These are phyloP conservation scores for Ogataea methylovora DNA, from an alignment of 805 yeast genomes.

Conservation along the genomic window DNA sequence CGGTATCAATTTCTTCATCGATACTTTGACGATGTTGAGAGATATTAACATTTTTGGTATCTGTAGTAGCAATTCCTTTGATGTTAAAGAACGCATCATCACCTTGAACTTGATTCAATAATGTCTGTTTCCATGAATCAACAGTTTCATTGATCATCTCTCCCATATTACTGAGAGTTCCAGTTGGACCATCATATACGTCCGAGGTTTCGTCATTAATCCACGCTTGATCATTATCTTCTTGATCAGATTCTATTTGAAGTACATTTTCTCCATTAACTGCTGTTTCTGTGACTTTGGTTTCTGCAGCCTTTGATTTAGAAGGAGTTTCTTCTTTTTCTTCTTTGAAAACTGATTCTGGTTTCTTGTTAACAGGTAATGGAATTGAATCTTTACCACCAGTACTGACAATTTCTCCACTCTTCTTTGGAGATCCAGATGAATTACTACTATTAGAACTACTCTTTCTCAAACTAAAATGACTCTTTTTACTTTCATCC, in stretches of 20 bases:
- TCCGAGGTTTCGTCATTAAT: conserved; percentile 35
- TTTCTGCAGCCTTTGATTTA: too few relatives aligned
- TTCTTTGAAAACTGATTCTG: too few relatives aligned
- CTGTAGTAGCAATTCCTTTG: too few relatives aligned
- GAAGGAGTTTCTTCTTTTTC: conserved; percentile 2
- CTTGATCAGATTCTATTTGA: conserved; percentile 4
- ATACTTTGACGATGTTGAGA: too few relatives aligned
- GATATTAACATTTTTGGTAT: too few relatives aligned
- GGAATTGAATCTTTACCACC: neutral
- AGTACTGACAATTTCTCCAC: neutral
- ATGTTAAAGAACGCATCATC: too few relatives aligned
- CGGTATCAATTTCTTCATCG: too few relatives aligned
- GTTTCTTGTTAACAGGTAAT: too few relatives aligned
- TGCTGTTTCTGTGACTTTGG: too few relatives aligned
- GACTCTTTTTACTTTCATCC: conserved; percentile 30
- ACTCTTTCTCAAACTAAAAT: conserved; percentile 6
- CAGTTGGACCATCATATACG: conserved; percentile 58
- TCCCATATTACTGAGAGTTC: conserved; percentile 56
- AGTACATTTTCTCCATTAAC: neutral
- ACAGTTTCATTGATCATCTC: conserved; percentile 29
- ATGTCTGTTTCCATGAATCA: conserved; percentile 16
- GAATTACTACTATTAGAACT: conserved; percentile 1
- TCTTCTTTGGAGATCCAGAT: neutral
- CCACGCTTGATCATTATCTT: conserved; percentile 36
- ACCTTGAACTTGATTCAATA: conserved; percentile 7